These are phyloP conservation scores for Entomortierella beljakovae DNA, from an alignment of 192 early-diverging fungal genomes.

Conservation along the genomic window DNA sequence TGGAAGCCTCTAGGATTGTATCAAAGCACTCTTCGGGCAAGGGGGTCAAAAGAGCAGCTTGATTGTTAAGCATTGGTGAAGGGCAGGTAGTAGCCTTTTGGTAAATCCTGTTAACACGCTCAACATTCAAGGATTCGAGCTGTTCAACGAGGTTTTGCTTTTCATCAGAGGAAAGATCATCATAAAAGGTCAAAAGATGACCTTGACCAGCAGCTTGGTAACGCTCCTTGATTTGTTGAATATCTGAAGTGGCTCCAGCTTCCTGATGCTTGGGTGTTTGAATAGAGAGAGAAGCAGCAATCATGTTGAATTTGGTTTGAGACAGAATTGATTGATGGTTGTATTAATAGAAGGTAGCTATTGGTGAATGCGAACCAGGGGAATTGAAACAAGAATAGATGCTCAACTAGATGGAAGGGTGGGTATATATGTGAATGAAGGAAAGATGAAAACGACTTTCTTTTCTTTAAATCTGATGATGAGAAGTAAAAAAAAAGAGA, in stretches of 20 bases:
- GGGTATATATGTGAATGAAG: too few species aligned
- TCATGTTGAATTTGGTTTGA: conserved; percentile 16
- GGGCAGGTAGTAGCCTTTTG: conserved; percentile 72
- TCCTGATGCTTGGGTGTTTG: conserved; percentile 40
- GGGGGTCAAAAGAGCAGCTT: conserved; percentile 70
- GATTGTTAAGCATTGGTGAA: conserved; percentile 55
- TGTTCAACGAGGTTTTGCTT: conserved; percentile 72
- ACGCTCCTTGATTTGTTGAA: conserved; percentile 63
- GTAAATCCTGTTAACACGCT: conserved; percentile 87
- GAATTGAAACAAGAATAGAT: too few species aligned
- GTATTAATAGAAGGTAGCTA: neutral
- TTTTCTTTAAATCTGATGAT: too few species aligned
- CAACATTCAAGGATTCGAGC: conserved; percentile 80
- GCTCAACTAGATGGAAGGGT: too few species aligned
- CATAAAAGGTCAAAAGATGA: conserved; percentile 89
- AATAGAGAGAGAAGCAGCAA: conserved; percentile 42
- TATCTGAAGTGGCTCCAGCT: conserved; percentile 1
- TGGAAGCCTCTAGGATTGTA: conserved; percentile 66
- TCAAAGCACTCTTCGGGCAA: conserved; percentile 78
- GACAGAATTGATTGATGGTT: neutral
- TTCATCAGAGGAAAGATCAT: conserved; percentile 70
- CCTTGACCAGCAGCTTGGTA: conserved; percentile 84
- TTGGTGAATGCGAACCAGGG: too few species aligned
- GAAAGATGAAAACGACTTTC: too few species aligned
- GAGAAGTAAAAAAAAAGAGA: too few species aligned